Conservation (phyloP, 129 eudicot species). For the Tagetes erecta region DNA sequence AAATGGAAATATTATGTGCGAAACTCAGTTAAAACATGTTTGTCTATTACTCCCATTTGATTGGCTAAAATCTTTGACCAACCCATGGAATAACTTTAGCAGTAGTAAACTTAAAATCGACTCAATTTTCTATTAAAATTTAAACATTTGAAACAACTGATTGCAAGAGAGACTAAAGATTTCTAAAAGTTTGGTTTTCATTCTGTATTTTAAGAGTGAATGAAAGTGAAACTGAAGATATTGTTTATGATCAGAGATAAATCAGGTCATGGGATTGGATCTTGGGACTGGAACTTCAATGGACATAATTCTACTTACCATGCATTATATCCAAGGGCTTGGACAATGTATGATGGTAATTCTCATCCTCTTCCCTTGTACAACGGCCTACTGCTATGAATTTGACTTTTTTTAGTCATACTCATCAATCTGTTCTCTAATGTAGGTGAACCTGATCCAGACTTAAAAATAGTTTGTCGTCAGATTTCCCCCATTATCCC, state of each 20-base stretch:
- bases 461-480: conserved; percentile 78
- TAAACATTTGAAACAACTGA: background rate
- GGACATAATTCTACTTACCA: conserved; percentile 80
- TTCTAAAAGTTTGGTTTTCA: background rate
- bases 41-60: background rate
- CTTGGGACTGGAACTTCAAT: conserved; percentile 93
- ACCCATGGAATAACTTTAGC: background rate
- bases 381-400: conserved; percentile 8
- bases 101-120: background rate
- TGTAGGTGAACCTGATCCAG: conserved; percentile 95
- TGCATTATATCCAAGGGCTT: conserved; percentile 90
- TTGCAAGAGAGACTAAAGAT: conserved; percentile 4
- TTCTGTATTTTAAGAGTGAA: conserved; percentile 10
- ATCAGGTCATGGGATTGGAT: conserved; percentile 76
- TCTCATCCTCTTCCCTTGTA: conserved; percentile 9
- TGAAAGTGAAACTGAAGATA: conserved; percentile 19
- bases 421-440: conserved; percentile 15
- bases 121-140: background rate
- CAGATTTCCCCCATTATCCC: conserved; percentile 91
- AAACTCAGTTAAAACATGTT: conserved; percentile 7
- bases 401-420: background rate
- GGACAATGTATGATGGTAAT: conserved; percentile 95
- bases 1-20: background rate
- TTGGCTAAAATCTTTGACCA: conserved; percentile 10
- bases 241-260: conserved; percentile 54